Conservation (phyloP, 345 rosid species). For the Aquilaria malaccensis region DNA sequence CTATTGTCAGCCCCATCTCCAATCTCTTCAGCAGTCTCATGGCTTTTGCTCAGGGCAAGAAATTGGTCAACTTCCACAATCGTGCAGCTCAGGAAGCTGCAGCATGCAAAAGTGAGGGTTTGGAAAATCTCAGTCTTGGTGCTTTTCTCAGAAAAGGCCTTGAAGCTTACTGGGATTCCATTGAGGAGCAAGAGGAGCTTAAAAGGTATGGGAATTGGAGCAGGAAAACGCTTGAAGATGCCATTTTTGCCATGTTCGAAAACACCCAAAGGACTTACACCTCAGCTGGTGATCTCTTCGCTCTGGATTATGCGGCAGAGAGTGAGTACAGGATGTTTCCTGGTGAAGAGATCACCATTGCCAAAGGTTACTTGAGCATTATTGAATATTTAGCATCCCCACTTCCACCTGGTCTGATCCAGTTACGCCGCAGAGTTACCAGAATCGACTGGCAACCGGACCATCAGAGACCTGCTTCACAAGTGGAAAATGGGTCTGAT, state of each 20-base stretch:
- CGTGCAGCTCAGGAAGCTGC: conserved; percentile 37
- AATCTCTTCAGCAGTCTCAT: conserved; percentile 61
- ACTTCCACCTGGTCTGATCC: conserved; percentile 64
- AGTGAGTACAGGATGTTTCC: conserved; percentile 89
- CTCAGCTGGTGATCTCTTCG: conserved; percentile 72
- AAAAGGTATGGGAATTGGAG: conserved; percentile 44
- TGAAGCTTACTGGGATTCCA: conserved; percentile 45
- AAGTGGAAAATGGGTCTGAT: conserved; percentile 25
- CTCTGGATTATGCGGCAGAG: conserved; percentile 74
- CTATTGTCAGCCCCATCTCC: conserved; percentile 48
- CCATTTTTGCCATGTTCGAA: conserved; percentile 65
- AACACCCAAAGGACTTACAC: conserved; percentile 83
- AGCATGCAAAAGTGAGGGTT: conserved; percentile 27
- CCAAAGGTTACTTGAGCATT: conserved; percentile 73
- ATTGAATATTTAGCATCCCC: conserved; percentile 64
- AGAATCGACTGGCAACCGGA: conserved; percentile 67
- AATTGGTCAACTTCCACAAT: conserved; percentile 20
- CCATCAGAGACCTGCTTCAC: conserved; percentile 13
- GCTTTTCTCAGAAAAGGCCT: conserved; percentile 52
- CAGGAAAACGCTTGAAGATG: conserved; percentile 52
- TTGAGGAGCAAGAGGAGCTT: conserved; percentile 20
- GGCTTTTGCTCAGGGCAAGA: conserved; percentile 76
- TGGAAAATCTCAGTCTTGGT: conserved; percentile 47
- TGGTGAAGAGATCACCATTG: conserved; percentile 94
- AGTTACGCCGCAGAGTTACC: conserved; percentile 51